These are phyloP conservation scores for Tripterygium wilfordii DNA, from an alignment of 177 flowering plant species.

Conservation along the genomic window DNA sequence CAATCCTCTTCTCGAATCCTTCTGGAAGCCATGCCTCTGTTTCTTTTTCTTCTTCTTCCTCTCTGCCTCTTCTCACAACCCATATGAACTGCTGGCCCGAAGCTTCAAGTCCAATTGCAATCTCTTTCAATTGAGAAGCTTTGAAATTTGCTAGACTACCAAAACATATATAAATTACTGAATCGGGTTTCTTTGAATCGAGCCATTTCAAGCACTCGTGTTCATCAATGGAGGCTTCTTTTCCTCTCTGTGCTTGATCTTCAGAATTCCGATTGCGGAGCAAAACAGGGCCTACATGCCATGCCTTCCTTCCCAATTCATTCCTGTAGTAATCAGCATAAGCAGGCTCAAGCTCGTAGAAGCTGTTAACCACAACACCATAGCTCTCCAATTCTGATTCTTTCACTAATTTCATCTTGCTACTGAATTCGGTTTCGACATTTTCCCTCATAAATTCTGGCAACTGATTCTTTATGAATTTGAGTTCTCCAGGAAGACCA, in stretches of 20 bases:
- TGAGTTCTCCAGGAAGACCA: slow-evolving; percentile 20
- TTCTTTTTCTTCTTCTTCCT: slow-evolving; percentile 1
- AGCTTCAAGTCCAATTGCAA: slow-evolving; percentile 22
- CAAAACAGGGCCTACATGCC: slow-evolving; percentile 54
- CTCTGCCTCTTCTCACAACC: slow-evolving; percentile 4
- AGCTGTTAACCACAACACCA: slow-evolving; percentile 46
- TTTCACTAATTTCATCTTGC: neutral
- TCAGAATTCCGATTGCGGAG: slow-evolving; percentile 21
- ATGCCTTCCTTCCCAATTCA: slow-evolving; percentile 31
- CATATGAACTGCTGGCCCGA: slow-evolving; percentile 17
- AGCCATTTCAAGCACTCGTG: slow-evolving; percentile 14
- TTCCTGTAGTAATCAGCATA: slow-evolving; percentile 38
- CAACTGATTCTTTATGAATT: no score
- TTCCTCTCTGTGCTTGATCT: slow-evolving; percentile 36
- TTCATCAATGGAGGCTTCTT: slow-evolving; percentile 10
- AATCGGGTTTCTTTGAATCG: slow-evolving; percentile 15
- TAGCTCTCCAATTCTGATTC: slow-evolving; percentile 1
- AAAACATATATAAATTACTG: slow-evolving; percentile 28
- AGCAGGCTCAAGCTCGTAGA: slow-evolving; percentile 40
- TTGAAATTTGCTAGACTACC: slow-evolving; percentile 18
- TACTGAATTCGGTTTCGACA: neutral
- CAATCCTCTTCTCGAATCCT: slow-evolving; percentile 41
- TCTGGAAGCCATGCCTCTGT: slow-evolving; percentile 33
- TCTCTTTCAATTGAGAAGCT: slow-evolving; percentile 15
- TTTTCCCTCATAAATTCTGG: neutral